Evolutionary conservation across 2,329 filamentous ascomycete species (phyloP).

Genomic region (Arthrobotrys iridis): DNA sequence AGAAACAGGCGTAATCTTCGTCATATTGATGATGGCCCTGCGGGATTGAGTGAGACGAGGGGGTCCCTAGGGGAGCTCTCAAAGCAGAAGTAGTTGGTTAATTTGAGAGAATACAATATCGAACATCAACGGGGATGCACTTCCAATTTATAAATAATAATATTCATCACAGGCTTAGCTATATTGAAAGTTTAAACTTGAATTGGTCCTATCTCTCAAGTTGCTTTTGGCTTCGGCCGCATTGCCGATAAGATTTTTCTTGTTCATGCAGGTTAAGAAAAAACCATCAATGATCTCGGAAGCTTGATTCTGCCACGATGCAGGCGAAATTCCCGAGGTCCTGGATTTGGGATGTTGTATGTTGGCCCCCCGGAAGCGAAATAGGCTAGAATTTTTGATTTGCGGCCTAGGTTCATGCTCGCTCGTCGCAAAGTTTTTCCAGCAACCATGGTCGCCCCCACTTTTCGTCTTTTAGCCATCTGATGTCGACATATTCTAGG

Average conservation of each 20-base stretch:
- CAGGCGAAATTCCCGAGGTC: conserved; percentile 20
- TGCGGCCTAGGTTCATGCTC: not conserved
- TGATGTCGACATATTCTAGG: conserved; percentile 44
- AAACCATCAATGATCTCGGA: not conserved
- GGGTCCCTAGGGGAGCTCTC: not conserved
- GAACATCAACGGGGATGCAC: too few relatives aligned
- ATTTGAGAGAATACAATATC: not conserved
- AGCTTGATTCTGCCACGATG: conserved; percentile 28
- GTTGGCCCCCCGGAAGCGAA: conserved; percentile 12
- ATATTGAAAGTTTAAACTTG: not conserved
- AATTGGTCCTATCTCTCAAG: not conserved
- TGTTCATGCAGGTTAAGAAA: conserved; percentile 22
- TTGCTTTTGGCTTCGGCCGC: not conserved
- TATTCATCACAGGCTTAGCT: too few relatives aligned
- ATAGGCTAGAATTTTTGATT: not conserved
- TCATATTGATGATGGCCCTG: not conserved
- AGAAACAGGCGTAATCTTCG: conserved; percentile 33
- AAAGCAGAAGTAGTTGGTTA: not conserved
- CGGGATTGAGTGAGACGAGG: not conserved
- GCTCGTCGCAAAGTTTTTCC: not conserved
- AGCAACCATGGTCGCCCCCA: conserved; percentile 8
- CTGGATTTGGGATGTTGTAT: conserved; percentile 8
- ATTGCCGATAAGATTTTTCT: conserved; percentile 26
- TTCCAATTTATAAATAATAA: too few relatives aligned
- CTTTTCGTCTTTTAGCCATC: conserved; percentile 39